Evolutionary conservation across 148 eudicot genomes (phyloP), one percentile per base, ranked within the genome.

Genomic region (Beta vulgaris): DNA sequence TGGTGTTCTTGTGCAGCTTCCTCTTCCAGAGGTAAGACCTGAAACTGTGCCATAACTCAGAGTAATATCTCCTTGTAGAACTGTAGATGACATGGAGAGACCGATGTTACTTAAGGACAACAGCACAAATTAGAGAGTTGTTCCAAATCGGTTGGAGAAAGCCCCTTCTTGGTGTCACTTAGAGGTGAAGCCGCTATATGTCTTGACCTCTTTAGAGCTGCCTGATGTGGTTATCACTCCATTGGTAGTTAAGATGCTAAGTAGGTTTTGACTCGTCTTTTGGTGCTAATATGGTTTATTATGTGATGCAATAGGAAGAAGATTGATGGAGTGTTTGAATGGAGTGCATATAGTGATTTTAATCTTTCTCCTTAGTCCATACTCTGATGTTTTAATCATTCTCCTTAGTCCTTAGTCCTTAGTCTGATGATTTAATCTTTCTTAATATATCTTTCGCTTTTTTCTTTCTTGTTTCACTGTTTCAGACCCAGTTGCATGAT

Each of bases 1-100:
- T 77, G 97, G 97, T 67, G 79, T 88, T 80, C 84, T 92, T 77
- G 88, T 92, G 80, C 95, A 92, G 86, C 95, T 92, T 79, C 97
- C 97, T 77, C 87, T 92, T 43, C 97, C 97, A 26, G 82, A 79
- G 80, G 97, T 91, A 82, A 77, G 51, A 65, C 5, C 70, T 29
- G 8, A 55, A n/a, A 32, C 25, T 31, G 25, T 71, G 64, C 6
- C 13, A 7, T 18, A 43, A n/a, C n/a, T 40, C 37, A n/a, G n/a
- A n/a, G n/a, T 72, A 7, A 29, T 21, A 43, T 3, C 0, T 28
- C 28, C 36, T 59, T 59, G 6, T 59, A 57, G 42, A 8, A 14
- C 39, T 36, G 11, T 23, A 4, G 66, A 1, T 73, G 55, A 61
- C 23, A 73, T 21, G 21, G 31, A 43, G 58, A 42, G 39, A 36